Base-by-base conservation (phyloP, 371 early-diverging fungal species). In the Lichtheimia ornata region DNA sequence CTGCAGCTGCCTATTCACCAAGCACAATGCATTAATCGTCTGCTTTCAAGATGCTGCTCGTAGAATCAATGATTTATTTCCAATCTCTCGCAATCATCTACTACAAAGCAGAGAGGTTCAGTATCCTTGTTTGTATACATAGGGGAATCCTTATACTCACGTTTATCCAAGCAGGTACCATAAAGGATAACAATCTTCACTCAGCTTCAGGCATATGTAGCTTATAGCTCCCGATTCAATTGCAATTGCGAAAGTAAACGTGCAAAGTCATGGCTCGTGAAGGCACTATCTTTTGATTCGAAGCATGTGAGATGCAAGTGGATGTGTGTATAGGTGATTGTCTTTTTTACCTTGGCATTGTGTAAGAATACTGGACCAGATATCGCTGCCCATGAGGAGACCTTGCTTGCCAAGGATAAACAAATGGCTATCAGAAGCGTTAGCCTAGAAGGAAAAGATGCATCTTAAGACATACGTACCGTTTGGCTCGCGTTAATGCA, bases 401-500 rank as follows among this genome's bases (percentile, higher is more conserved):
- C 65, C 65, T 22, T 62, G 56, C 42, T 79, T 78, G 0, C 91
- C 91, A 7, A 88, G 65, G 12, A 90, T 76, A 56, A 90, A 76
- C 58, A 90, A 65, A 64, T 90, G 91, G 5, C 88, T 84, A 62
- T 15, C 11, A 35, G 11, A 35, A 11, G 42, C 14, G 40, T 18
- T 45, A 20, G 14, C 43, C 22, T 22, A 18, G 14, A 1, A 12
- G n/a, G 5, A 27, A 17, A 53, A 6, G 2, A 9, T 9, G 18
- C 24, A 13, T 9, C n/a, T 20, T 35, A n/a, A 20, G 51, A 41
- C 22, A 1, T 5, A 40, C 27, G 24, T 56, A 76, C 74, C 75
- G 72, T 63, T 76, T 84, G 7, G 85, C 83, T 49, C 88, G 74
- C 5, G 86, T 84, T n/a, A 87, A 49, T 5, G 86, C 79, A 3